These are phyloP conservation scores for Gremmenia infestans DNA, from an alignment of 2,329 filamentous ascomycete species.

Conservation along the genomic window DNA sequence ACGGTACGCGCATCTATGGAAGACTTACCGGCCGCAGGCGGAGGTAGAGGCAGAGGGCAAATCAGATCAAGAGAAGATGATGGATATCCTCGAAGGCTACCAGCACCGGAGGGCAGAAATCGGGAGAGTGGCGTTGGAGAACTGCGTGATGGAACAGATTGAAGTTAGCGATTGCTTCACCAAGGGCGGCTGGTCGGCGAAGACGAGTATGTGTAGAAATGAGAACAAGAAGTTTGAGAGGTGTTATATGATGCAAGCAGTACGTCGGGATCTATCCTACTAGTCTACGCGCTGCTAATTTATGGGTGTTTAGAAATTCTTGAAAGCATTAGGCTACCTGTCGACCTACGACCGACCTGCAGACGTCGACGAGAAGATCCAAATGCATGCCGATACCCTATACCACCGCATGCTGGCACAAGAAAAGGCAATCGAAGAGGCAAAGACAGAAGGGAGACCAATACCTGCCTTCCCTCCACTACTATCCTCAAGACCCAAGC, in stretches of 20 bases:
- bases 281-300: too few relatives aligned
- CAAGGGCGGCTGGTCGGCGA: conserved; percentile 60
- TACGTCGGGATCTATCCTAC: conserved; percentile 36
- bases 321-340: conserved; percentile 87
- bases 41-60: conserved; percentile 65
- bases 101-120: conserved; percentile 77
- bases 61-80: conserved; percentile 73
- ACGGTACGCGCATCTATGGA: conserved; percentile 85
- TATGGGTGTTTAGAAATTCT: conserved; percentile 57
- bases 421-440: conserved; percentile 68
- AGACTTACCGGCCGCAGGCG: conserved; percentile 72
- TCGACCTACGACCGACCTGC: conserved; percentile 58
- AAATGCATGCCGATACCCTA: conserved; percentile 90
- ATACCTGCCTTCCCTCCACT: conserved; percentile 56
- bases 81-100: conserved; percentile 75
- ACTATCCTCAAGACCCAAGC: conserved; percentile 32
- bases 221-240: conserved; percentile 75
- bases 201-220: conserved; percentile 73
- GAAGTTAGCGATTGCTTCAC: conserved; percentile 79
- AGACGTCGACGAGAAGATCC: conserved; percentile 77
- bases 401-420: conserved; percentile 84
- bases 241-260: conserved; percentile 85
- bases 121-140: conserved; percentile 80
- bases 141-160: conserved; percentile 83
- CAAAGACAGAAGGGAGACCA: conserved; percentile 55